Evolutionary conservation across 2,329 filamentous ascomycete genomes (phyloP), one percentile per base, ranked within the genome.

Genomic region (Alternaria longipes): DNA sequence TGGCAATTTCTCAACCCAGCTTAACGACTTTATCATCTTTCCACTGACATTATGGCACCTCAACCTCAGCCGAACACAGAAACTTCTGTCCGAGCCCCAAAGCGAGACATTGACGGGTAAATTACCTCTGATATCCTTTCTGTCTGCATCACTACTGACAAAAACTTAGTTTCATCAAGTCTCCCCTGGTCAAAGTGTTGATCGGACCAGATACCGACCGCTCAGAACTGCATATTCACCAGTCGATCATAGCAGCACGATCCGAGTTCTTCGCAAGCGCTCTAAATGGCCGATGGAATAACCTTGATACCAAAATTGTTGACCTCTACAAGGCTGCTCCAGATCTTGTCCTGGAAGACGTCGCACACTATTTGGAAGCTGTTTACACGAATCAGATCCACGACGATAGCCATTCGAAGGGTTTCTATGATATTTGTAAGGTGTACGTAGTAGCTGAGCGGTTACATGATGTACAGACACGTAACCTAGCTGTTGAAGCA

Each of bases 381-480:
- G 24, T 66, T 32, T 64, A 67, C 56, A 62, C 56, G 4, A 52
- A 50, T 4, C 58, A 62, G 22, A 54, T 64, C 18, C 46, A 54
- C 34, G 34, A 55, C 7, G 47, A 52, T 12, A 28, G 9, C 12
- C 12, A n/a, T 6, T 30, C 24, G 11, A 24, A n/a, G 1, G 2
- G 3, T 6, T 20, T 22, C 3, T 4, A 14, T 3, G 2, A 20
- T 4, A 7, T 50, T 9, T 55, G 50, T 12, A 54, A 66, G 22
- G 56, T 66, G 9, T 72, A 70, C 54, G 59, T 70, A 6, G 56
- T 70, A 8, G 67, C 66, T 41, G 64, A 69, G 20, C 53, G 41
- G 12, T 22, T 59, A 5, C 22, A 20, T 24, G 56, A 59, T 22
- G 6, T 49, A 12, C 36, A 54, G 2, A 45, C 51, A 2, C 51